Base-by-base conservation (phyloP, 2,329 filamentous ascomycete species). In the Monosporascus cannonballus region DNA sequence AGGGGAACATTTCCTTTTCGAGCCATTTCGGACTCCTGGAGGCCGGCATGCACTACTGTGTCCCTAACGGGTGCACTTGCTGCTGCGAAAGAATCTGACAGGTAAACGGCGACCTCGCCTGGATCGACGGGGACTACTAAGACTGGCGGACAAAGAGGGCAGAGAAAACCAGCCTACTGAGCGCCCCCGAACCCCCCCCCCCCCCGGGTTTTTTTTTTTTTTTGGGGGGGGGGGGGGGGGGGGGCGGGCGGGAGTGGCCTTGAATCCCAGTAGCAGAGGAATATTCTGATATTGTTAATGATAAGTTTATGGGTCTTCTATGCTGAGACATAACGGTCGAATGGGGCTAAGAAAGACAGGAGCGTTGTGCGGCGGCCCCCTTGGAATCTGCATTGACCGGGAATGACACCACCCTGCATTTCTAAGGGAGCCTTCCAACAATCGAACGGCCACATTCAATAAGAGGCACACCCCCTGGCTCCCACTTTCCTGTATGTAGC, bases 31-130 rank as follows among this genome's bases (percentile, higher is more conserved):
- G 22, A 27, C 8, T 27, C 22, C 17, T 41, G 42, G 15, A 17
- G 14, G 24, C 25, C 14, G 6, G n/a, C 17, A 27, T n/a, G 22
- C 22, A 27, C 18, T 2, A 7, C n/a, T 9, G n/a, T 30, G 7
- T 2, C 48, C 4, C 6, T 4, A 15, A 49, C 14, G 18, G 17
- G 38, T 41, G 18, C 17, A n/a, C 18, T 6, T 7, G 27, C 9
- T 17, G 45, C 25, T 25, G 30, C 14, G 39, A 41, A 15, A 27
- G 52, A 53, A 54, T 45, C 47, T 15, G 56, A 56, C 38, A 46
- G 49, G 18, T 44, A 20, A 18, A 52, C 49, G 48, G n/a, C 30
- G 38, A 30, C 47, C 37, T 48, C 17, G 46, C 5, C 6, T 25
- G 8, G 27, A 17, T 49, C 9, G 8, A 46, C 42, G 24, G 42